phyloP scores from a whole-genome alignment of 495 filamentous ascomycete species.

The Hypoxylon perforatum region DNA sequence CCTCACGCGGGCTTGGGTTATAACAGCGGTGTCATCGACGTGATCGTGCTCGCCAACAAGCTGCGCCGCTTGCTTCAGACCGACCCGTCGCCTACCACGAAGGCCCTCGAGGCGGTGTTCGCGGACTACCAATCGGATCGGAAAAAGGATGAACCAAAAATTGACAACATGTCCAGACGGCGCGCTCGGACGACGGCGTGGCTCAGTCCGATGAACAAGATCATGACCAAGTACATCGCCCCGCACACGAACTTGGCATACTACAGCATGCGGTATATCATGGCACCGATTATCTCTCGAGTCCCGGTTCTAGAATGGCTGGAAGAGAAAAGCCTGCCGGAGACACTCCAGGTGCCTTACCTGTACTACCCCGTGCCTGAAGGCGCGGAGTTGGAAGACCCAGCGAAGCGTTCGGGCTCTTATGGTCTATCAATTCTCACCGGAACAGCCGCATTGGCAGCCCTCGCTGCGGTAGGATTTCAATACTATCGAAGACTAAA shows the following conservation, averaged over 20 bases:
- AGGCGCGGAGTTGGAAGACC: neutral
- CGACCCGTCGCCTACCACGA: conserved; percentile 14
- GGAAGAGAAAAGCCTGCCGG: conserved; percentile 23
- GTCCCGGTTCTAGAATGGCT: conserved; percentile 40
- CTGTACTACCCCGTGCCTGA: conserved; percentile 9
- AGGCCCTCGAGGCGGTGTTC: conserved; percentile 34
- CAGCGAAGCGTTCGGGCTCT: neutral
- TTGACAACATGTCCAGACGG: conserved; percentile 35
- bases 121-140: conserved; percentile 36
- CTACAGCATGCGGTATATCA: conserved; percentile 15
- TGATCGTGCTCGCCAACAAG: conserved; percentile 56
- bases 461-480: conserved; percentile 22
- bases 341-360: conserved; percentile 13
- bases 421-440: conserved; percentile 3
- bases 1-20: conserved; percentile 54
- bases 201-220: conserved; percentile 22
- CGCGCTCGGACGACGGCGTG: conserved; percentile 32
- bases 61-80: conserved; percentile 39
- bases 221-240: conserved; percentile 35
- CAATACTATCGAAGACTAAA: conserved; percentile 23
- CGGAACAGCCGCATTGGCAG: conserved; percentile 3
- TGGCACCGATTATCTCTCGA: conserved; percentile 31
- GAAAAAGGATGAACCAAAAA: conserved; percentile 22
- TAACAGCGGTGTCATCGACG: conserved; percentile 56
- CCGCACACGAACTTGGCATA: conserved; percentile 24